Conservation (phyloP, 2,329 filamentous ascomycete genomes). For the Penicillium sp. region DNA sequence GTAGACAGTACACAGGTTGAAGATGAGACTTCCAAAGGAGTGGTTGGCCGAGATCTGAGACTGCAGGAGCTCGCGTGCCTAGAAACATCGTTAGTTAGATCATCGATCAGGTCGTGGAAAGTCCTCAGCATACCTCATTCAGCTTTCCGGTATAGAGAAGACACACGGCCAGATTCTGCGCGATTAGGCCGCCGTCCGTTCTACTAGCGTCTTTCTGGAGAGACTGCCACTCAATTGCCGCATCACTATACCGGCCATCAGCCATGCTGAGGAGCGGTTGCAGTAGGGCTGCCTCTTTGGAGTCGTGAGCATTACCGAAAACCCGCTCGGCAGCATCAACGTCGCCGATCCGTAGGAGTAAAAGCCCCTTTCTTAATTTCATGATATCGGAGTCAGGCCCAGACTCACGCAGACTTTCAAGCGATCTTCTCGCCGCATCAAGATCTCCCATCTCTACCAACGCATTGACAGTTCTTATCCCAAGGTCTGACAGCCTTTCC, state of each 20-base stretch:
- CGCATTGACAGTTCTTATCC: constrained; percentile 55
- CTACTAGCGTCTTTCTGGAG: constrained; percentile 46
- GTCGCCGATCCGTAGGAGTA: constrained; percentile 77
- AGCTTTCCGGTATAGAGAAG: constrained; percentile 76
- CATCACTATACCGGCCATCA: constrained; percentile 64
- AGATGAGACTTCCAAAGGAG: constrained; percentile 73
- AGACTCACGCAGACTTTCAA: constrained; percentile 53
- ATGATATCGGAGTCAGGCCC: constrained; percentile 28
- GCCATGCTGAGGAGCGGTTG: constrained; percentile 70
- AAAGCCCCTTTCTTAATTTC: constrained; percentile 51
- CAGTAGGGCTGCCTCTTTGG: constrained; percentile 36
- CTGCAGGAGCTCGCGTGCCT: constrained; percentile 65
- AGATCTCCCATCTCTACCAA: constrained; percentile 70
- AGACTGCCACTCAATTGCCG: constrained; percentile 57
- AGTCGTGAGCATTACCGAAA: constrained; percentile 39
- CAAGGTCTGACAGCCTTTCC: constrained; percentile 66
- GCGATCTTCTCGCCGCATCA: constrained; percentile 68
- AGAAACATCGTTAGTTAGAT: constrained; percentile 4
- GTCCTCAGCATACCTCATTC: constrained; percentile 53
- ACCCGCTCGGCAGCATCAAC: constrained; percentile 59
- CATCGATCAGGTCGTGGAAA: neutral
- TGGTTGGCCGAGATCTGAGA: constrained; percentile 57
- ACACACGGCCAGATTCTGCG: constrained; percentile 78
- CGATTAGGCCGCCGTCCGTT: constrained; percentile 61
- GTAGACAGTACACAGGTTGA: constrained; percentile 87